These are phyloP conservation scores for Cyphellophora attinorum DNA, from an alignment of 2,329 filamentous ascomycete species.

Conservation along the genomic window DNA sequence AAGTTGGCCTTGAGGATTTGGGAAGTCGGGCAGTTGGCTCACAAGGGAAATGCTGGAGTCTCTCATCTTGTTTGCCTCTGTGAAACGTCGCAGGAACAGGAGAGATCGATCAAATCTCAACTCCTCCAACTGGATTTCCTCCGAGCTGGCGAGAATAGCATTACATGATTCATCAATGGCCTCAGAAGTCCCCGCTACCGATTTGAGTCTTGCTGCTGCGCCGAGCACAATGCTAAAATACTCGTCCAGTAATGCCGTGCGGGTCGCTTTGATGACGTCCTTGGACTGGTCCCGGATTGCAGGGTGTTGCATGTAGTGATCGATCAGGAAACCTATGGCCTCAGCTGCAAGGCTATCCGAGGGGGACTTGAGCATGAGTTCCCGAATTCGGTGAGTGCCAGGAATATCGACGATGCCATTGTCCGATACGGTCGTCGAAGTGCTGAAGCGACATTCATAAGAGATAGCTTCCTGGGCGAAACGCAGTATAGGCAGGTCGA, in stretches of 20 bases:
- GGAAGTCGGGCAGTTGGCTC: conserved; percentile 38
- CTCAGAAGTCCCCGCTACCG: conserved; percentile 39
- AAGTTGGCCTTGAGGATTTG: conserved; percentile 30
- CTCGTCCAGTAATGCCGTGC: conserved; percentile 61
- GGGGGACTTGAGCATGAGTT: conserved; percentile 62
- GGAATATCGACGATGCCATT: conserved; percentile 32
- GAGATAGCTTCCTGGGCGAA: conserved; percentile 33
- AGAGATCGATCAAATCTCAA: conserved; percentile 60
- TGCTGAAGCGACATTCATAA: conserved; percentile 33
- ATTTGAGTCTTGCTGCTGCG: conserved; percentile 50
- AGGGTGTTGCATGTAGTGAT: conserved; percentile 56
- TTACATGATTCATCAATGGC: no score
- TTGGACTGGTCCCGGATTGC: conserved; percentile 32
- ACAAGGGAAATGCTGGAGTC: conserved; percentile 35
- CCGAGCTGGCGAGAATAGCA: conserved; percentile 38
- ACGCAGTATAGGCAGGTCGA: conserved; percentile 28
- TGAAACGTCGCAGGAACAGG: conserved; percentile 57
- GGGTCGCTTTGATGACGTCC: conserved; percentile 45
- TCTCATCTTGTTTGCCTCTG: conserved; percentile 42
- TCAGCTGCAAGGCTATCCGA: conserved; percentile 54
- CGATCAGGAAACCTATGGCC: conserved; percentile 62
- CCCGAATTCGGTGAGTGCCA: conserved; percentile 67
- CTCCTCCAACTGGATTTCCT: conserved; percentile 46
- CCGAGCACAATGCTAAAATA: conserved; percentile 62
- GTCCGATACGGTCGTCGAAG: conserved; percentile 37